Conservation (phyloP, 2,329 filamentous ascomycete species). For the Clonostachys sp. region DNA sequence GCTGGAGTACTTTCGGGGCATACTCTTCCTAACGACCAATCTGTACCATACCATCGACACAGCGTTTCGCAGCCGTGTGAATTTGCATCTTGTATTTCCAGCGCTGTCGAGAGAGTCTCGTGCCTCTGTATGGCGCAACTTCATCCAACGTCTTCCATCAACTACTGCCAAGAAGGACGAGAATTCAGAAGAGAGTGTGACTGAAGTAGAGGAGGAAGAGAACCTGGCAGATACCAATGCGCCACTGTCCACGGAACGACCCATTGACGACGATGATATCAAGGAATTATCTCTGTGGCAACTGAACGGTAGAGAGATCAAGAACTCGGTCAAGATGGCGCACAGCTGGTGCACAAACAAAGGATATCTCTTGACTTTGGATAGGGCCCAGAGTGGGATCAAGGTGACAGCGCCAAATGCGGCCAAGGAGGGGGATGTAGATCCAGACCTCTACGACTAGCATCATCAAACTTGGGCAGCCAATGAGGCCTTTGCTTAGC, state of each 20-base stretch:
- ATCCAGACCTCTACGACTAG: constrained; percentile 18
- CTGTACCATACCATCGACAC: constrained; percentile 33
- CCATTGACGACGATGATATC: constrained; percentile 26
- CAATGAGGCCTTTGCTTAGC: too few species aligned
- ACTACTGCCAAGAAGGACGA: constrained; percentile 3
- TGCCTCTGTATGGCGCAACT: constrained; percentile 38
- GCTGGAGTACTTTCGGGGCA: constrained; percentile 38
- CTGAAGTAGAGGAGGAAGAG: too few species aligned
- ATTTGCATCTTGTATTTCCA: constrained; percentile 39
- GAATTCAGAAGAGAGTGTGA: neutral
- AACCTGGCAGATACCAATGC: neutral
- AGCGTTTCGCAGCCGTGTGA: constrained; percentile 40
- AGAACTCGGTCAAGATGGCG: constrained; percentile 40
- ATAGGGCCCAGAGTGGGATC: constrained; percentile 37
- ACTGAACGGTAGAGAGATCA: constrained; percentile 41
- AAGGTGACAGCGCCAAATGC: constrained; percentile 36
- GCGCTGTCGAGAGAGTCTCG: constrained; percentile 29
- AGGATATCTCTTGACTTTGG: constrained; percentile 32
- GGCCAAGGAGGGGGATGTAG: constrained; percentile 21
- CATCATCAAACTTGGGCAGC: too few species aligned
- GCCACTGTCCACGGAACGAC: neutral
- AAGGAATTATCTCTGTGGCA: constrained; percentile 30
- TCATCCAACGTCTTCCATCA: constrained; percentile 27
- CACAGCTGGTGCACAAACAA: constrained; percentile 38
- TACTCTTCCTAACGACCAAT: constrained; percentile 40